phyloP scores from a whole-genome alignment of 371 early-diverging fungal species.

The Mortierella sp. region DNA sequence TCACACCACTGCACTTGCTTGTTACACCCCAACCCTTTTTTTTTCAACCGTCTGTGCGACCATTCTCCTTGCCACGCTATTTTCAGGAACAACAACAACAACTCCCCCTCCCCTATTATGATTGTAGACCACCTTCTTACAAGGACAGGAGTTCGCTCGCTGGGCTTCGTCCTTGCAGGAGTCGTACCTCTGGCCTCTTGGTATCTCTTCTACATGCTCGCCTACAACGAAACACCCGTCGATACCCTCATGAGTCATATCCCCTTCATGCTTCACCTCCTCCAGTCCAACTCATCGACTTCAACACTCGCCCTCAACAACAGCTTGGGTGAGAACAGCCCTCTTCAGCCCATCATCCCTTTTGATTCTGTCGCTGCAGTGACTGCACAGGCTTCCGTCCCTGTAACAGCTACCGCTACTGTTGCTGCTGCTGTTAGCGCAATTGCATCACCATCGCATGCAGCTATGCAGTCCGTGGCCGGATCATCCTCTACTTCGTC shows the following conservation, averaged over 20 bases:
- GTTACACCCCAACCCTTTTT: neutral
- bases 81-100: constrained; percentile 13
- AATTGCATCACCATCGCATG: neutral
- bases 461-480: neutral
- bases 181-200: constrained; percentile 66
- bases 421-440: neutral
- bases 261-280: constrained; percentile 27
- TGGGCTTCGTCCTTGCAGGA: constrained; percentile 59
- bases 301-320: neutral
- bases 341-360: neutral
- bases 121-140: constrained; percentile 45
- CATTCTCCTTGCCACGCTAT: neutral
- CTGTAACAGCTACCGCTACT: neutral
- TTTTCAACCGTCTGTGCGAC: constrained; percentile 1
- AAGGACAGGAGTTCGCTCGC: constrained; percentile 37
- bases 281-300: constrained; percentile 29
- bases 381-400: neutral
- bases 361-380: constrained; percentile 3
- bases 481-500: neutral
- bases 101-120: constrained; percentile 14
- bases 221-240: constrained; percentile 61
- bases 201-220: constrained; percentile 65
- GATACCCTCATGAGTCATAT: constrained; percentile 39
- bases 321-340: neutral
- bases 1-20: neutral